A percentile compares a stretch with the other conserved stretches of the same genome.
phyloP scores from a whole-genome alignment of 768 basidiomycete species.

The Lactarius sp. region DNA sequence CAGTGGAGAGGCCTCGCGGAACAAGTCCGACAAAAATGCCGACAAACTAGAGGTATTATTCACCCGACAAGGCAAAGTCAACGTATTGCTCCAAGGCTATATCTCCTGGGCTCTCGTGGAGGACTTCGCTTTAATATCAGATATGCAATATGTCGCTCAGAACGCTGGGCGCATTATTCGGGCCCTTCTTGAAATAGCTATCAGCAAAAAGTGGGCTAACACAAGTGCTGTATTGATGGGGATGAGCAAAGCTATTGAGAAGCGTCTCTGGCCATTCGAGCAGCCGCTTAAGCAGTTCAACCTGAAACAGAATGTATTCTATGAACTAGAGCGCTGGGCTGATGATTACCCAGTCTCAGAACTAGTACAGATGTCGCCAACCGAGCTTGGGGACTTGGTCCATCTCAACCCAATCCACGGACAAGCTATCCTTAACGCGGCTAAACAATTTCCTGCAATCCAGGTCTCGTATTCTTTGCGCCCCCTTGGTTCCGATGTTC shows the following conservation, averaged over 20 bases:
- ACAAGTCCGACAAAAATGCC: neutral
- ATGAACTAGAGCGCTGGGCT: conserved; percentile 73
- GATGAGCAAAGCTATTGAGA: conserved; percentile 90
- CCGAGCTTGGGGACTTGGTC: conserved; percentile 70
- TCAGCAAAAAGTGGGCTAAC: conserved; percentile 89
- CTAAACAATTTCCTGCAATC: conserved; percentile 78
- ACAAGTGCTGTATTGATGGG: conserved; percentile 75
- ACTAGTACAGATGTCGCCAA: conserved; percentile 59
- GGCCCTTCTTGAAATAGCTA: conserved; percentile 90
- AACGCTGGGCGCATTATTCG: conserved; percentile 93
- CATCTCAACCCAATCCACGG: conserved; percentile 88
- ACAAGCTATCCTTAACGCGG: conserved; percentile 67
- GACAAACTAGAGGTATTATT: conserved; percentile 7
- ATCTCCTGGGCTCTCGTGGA: conserved; percentile 79
- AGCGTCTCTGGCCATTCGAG: conserved; percentile 91
- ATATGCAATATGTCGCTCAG: conserved; percentile 89
- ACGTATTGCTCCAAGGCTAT: conserved; percentile 87
- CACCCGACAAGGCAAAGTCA: conserved; percentile 71
- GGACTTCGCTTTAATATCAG: conserved; percentile 95
- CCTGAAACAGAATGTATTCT: conserved; percentile 71
- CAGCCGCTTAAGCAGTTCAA: conserved; percentile 82
- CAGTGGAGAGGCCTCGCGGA: conserved; percentile 14
- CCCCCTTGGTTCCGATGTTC: conserved; percentile 79
- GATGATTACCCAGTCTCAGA: conserved; percentile 76
- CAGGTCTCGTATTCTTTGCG: conserved; percentile 62